phyloP scores from a whole-genome alignment of 192 early-diverging fungal species.

The Umbelopsis vinacea region DNA sequence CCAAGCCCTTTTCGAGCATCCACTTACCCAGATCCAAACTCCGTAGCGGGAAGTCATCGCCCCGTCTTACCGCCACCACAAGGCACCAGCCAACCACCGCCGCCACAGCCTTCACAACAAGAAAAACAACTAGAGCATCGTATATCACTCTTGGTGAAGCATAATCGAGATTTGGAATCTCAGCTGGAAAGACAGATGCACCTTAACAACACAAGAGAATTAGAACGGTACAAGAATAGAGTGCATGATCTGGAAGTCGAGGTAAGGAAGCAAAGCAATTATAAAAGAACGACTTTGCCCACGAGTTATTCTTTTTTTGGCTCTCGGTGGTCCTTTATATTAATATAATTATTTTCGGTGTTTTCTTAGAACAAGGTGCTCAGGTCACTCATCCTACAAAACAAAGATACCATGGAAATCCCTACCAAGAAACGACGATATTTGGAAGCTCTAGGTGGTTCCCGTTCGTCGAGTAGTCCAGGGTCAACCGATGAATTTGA shows the following conservation, averaged over 20 bases:
- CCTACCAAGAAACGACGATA: slow-evolving; percentile 10
- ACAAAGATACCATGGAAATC: slow-evolving; percentile 19
- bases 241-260: slow-evolving; percentile 39
- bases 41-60: slow-evolving; percentile 12
- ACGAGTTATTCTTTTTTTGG: neutral
- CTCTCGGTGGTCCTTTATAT: neutral
- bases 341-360: neutral
- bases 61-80: slow-evolving; percentile 25
- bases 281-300: neutral
- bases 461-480: slow-evolving; percentile 1
- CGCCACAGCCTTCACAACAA: slow-evolving; percentile 18
- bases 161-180: slow-evolving; percentile 4
- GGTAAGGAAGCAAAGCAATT: slow-evolving; percentile 12
- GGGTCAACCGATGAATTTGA: neutral
- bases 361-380: slow-evolving; percentile 16
- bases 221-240: slow-evolving; percentile 13
- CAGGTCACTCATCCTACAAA: slow-evolving; percentile 3
- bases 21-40: slow-evolving; percentile 19
- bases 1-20: slow-evolving; percentile 21
- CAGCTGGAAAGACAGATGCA: slow-evolving; percentile 1
- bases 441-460: neutral
- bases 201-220: slow-evolving; percentile 7
- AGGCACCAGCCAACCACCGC: slow-evolving; percentile 13
- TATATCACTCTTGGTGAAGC: neutral
- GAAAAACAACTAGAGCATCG: slow-evolving; percentile 7